These are phyloP conservation scores for Allantophomopsis cytisporea DNA, from an alignment of 2,329 filamentous ascomycete genomes.

Conservation along the genomic window DNA sequence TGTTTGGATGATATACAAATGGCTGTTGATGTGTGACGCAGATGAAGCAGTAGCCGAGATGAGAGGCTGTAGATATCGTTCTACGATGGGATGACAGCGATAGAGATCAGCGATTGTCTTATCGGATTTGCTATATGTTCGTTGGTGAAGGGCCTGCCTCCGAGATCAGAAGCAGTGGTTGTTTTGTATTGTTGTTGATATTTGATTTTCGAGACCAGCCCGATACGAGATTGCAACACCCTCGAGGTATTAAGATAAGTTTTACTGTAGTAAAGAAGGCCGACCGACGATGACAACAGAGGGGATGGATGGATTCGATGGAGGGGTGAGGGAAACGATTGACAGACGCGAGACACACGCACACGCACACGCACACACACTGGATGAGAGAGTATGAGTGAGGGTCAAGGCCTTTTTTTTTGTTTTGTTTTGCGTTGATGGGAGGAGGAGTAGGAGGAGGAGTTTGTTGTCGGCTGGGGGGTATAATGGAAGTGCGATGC, in stretches of 20 bases:
- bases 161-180: conserved; percentile 18
- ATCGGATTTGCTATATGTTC: conserved; percentile 9
- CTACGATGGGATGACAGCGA: too few species aligned
- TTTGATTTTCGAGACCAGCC: conserved; percentile 19
- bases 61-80: too few species aligned
- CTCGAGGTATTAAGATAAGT: conserved; percentile 1
- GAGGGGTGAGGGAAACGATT: too few species aligned
- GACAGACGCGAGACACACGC: neutral
- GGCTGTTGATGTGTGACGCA: conserved; percentile 8
- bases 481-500: too few species aligned
- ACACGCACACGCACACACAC: too few species aligned
- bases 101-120: conserved; percentile 13
- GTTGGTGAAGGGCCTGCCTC: conserved; percentile 17
- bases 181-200: conserved; percentile 9
- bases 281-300: neutral
- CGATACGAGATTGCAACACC: neutral
- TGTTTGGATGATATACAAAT: neutral
- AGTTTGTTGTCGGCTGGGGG: neutral
- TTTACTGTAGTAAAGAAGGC: conserved; percentile 1
- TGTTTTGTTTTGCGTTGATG: too few species aligned
- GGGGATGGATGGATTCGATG: conserved; percentile 5
- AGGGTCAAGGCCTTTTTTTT: too few species aligned
- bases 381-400: too few species aligned
- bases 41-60: conserved; percentile 15
- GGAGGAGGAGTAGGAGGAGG: too few species aligned